Conservation (phyloP, 2,329 filamentous ascomycete species). For the Exophiala calicioides region DNA sequence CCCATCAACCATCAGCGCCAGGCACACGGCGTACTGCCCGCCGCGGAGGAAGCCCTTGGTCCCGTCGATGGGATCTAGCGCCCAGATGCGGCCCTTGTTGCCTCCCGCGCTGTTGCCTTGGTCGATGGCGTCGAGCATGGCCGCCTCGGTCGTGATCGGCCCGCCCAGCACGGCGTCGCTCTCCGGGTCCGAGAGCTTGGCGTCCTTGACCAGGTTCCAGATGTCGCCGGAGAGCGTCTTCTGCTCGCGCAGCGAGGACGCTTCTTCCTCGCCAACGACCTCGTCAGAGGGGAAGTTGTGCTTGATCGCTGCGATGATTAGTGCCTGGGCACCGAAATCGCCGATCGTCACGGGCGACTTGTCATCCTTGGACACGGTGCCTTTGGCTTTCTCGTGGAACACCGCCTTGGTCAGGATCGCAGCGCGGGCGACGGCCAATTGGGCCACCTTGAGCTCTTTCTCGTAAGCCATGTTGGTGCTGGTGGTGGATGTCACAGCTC, state of each 20-base stretch:
- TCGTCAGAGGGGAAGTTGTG: slow-evolving; percentile 87
- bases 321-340: slow-evolving; percentile 94
- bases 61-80: slow-evolving; percentile 94
- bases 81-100: slow-evolving; percentile 79
- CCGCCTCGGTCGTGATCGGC: slow-evolving; percentile 63
- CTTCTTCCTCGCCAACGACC: slow-evolving; percentile 95
- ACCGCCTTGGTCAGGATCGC: slow-evolving; percentile 73
- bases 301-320: slow-evolving; percentile 88
- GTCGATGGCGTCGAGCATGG: slow-evolving; percentile 68
- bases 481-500: slow-evolving; percentile 2
- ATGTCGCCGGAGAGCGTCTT: slow-evolving; percentile 70
- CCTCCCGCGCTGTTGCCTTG: slow-evolving; percentile 71
- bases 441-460: slow-evolving; percentile 77
- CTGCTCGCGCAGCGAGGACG: slow-evolving; percentile 73
- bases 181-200: slow-evolving; percentile 65
- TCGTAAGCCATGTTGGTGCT: slow-evolving; percentile 57
- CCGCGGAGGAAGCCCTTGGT: slow-evolving; percentile 96
- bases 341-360: slow-evolving; percentile 96
- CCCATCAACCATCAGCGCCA: slow-evolving; percentile 88
- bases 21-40: slow-evolving; percentile 94
- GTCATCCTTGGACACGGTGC: slow-evolving; percentile 91
- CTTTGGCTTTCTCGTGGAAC: slow-evolving; percentile 87
- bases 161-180: slow-evolving; percentile 71
- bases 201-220: slow-evolving; percentile 77
- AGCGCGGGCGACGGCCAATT: slow-evolving; percentile 85